Evolutionary conservation across 192 early-diverging fungal species (phyloP).

Genomic region (Coemansia sp.): DNA sequence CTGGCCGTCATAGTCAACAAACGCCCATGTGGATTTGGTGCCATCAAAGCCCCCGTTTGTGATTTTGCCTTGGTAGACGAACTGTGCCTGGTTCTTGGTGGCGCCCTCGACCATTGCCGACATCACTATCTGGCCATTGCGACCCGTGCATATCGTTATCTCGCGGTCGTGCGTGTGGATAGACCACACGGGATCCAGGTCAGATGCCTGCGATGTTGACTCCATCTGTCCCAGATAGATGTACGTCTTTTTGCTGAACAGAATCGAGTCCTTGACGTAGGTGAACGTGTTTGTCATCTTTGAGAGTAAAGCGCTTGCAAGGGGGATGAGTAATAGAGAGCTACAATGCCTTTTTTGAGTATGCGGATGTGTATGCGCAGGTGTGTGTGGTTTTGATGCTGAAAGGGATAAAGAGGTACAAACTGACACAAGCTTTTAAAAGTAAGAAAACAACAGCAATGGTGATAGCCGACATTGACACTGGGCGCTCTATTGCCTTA

Average conservation of each 20-base stretch:
- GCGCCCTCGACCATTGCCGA: constrained; percentile 25
- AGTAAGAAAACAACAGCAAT: too few species aligned
- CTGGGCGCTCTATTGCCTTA: too few species aligned
- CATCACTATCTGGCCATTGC: constrained; percentile 20
- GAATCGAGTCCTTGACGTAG: constrained; percentile 40
- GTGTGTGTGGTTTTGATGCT: too few species aligned
- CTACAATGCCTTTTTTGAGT: too few species aligned
- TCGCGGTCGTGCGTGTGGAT: constrained; percentile 26
- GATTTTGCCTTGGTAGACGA: constrained; percentile 29
- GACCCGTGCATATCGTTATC: constrained; percentile 14
- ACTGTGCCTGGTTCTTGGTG: constrained; percentile 28
- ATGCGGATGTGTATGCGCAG: too few species aligned
- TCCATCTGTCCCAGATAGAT: constrained; percentile 40
- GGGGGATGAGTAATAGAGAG: too few species aligned
- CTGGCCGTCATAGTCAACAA: constrained; percentile 42
- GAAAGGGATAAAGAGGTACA: too few species aligned
- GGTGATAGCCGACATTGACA: too few species aligned
- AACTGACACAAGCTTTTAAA: too few species aligned
- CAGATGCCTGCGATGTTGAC: constrained; percentile 17
- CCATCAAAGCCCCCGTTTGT: constrained; percentile 38
- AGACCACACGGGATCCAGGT: constrained; percentile 43
- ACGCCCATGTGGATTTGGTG: constrained; percentile 32
- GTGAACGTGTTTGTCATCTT: constrained; percentile 43
- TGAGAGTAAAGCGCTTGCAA: too few species aligned
- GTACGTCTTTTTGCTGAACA: constrained; percentile 42